Evolutionary conservation across 2,329 filamentous ascomycete genomes (phyloP), one percentile per base, ranked within the genome.

Genomic region (Aspergillus sp.): DNA sequence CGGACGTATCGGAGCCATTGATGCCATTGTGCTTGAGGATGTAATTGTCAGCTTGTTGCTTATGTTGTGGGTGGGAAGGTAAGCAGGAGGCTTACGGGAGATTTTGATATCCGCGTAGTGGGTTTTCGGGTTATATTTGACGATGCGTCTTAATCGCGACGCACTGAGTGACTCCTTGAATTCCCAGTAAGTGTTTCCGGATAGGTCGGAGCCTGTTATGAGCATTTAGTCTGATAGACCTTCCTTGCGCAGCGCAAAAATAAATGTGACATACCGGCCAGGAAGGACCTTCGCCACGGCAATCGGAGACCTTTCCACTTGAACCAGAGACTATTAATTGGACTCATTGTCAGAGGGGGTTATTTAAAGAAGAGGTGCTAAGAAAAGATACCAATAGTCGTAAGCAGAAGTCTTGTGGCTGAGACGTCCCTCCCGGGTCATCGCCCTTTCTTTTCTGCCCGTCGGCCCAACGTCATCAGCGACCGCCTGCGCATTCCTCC

Each of bases 1-100:
- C 82, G 79, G 7, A 81, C 80, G 55, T 83, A 74, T 57, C 82
- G 79, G 22, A 85, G 77, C 82, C 82, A 85, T 68, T 84, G 82
- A 59, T 82, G 79, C 82, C 82, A 85, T 75, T 81, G 78, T 45
- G 81, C 78, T 81, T 30, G 61, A 30, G 46, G 35, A 20, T 23
- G n/a, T 17, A 23, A n/a, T 5, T n/a, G 47, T 62, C 41, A 61
- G 57, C 48, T 44, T 17, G 43, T 25, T 7, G 33, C 22, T 19
- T 44, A 30, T 45, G 27, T n/a, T 43, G 10, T 12, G 25, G 25
- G 13, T 25, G 12, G 12, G 44, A 20, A 33, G 38, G 13, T 37
- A 23, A 35, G 10, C 15, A 52, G 19, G 35, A 27, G 17, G 62
- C 68, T 61, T 66, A 81, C 79, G 81, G 32, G 76, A 73, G 37